Base-by-base conservation (phyloP, 2,329 filamentous ascomycete species). In the Epichloe baconii region DNA sequence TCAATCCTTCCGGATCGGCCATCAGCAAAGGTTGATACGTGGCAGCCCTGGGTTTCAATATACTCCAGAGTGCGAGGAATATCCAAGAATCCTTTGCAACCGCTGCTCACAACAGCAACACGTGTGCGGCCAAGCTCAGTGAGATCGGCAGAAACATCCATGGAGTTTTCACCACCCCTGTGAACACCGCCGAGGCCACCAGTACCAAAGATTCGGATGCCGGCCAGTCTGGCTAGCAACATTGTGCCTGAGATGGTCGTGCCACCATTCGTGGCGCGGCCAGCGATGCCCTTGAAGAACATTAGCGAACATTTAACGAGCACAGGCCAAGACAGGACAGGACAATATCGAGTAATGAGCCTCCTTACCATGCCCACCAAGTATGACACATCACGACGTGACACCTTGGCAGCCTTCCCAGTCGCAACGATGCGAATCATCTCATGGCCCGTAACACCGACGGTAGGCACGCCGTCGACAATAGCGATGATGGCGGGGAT, bases 41-140 rank as follows among this genome's bases (percentile, higher is more conserved):
- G 77, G 21, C 88, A 89, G 10, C 86, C 86, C 62, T 84, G 80
- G 0, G 80, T 83, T 65, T 84, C 81, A 19, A 84, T 72, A 58
- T 76, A 76, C 70, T 98, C 93, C 5, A 98, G 75, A 0, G 93
- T 98, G 49, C 88, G 78, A 2, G 86, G 82, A 53, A 96, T 89
- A 63, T 98, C 93, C 38, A 98, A 75, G 66, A 98, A 97, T 55
- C 91, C 93, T 71, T 98, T 98, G 71, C 88, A 94, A 14, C 93
- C 93, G 57, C 86, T 88, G 66, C 85, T 86, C 49, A 98, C 75
- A 2, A 98, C 90, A 26, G 90, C 85, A 49, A 98, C 84, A 11
- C 87, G 81, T 7, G 90, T 96, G 52, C 89, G 79, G 15, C 93
- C 90, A 48, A 98, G 79, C 73, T 97, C 93, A 4, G 88, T 96